These are phyloP conservation scores for Lentinus brumalis DNA, from an alignment of 768 basidiomycete genomes.

Conservation along the genomic window DNA sequence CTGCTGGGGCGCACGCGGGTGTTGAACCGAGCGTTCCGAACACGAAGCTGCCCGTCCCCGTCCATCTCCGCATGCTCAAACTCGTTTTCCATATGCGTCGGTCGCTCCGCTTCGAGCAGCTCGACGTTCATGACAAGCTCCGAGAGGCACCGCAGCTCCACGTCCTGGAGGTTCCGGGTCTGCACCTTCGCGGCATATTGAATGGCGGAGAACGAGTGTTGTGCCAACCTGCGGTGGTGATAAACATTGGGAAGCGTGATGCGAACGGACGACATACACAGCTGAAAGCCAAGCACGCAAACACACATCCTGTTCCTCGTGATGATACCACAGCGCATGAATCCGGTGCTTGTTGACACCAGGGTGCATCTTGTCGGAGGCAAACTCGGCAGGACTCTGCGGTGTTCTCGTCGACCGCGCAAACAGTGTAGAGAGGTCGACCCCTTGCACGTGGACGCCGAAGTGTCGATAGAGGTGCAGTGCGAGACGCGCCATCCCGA, in stretches of 20 bases:
- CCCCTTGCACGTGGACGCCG: constrained; percentile 33
- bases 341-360: constrained; percentile 19
- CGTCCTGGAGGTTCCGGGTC: constrained; percentile 12
- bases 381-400: constrained; percentile 31
- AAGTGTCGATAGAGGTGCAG: constrained; percentile 34
- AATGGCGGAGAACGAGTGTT: constrained; percentile 2
- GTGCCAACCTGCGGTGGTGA: constrained; percentile 27
- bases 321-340: constrained; percentile 34
- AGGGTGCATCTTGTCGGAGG: constrained; percentile 21
- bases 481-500: constrained; percentile 39
- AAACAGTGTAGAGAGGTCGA: constrained; percentile 40
- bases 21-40: constrained; percentile 45
- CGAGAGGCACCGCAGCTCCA: constrained; percentile 38
- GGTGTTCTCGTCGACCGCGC: constrained; percentile 24
- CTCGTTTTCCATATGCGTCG: constrained; percentile 37
- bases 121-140: constrained; percentile 35
- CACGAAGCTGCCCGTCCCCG: constrained; percentile 31
- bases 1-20: constrained; percentile 39
- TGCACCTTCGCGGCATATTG: constrained; percentile 14
- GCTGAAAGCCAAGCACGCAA: constrained; percentile 44
- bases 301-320: constrained; percentile 30
- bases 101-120: constrained; percentile 35
- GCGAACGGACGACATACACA: neutral
- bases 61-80: constrained; percentile 30
- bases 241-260: neutral